Base-by-base conservation (phyloP, 345 rosid species). In the Lepidium didymum region DNA sequence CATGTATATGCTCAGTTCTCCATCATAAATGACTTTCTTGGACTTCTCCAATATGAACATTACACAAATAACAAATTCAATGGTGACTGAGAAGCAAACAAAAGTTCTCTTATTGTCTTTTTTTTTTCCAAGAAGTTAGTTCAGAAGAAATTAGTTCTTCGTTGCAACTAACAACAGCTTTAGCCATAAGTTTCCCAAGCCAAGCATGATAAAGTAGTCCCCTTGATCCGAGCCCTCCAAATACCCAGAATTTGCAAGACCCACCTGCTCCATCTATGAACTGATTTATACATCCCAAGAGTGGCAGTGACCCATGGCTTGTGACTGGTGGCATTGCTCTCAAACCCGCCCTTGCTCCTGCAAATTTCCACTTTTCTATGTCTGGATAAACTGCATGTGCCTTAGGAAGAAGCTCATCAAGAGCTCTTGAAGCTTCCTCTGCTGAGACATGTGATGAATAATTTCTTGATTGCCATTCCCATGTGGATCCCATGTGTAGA, bases 311-410 rank as follows among this genome's bases (percentile, higher is more conserved):
- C 41, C 98, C 98, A 5, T 82, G 67, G 13, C 86, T 50, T 58
- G 94, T 82, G 69, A 81, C 78, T 5, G 92, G 98, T 13, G 96
- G 97, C 96, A 90, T 88, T 75, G 96, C 96, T 80, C 96, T 80
- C 70, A 90, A 79, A 31, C 98, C 97, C 9, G 96, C 97, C 75
- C 77, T 90, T 40, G 97, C 94, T 75, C 83, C 86, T 0, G 73
- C 51, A 56, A 84, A 79, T 29, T 51, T 75, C 98, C 98, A 93
- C 56, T 79, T 73, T 56, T 56, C 72, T 58, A 90, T 85, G 50
- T 77, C 82, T 10, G 96, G 96, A 70, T 84, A 93, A 59, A 87
- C 51, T 46, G 69, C 77, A 40, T 83, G 84, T 18, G 86, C 94
- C 79, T 90, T 93, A 0, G 94, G 94, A 40, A 90, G 80, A 78